A percentile compares a stretch with the other conserved stretches of the same genome.
phyloP scores from a whole-genome alignment of 768 basidiomycete species.

The Amanita exitialis region DNA sequence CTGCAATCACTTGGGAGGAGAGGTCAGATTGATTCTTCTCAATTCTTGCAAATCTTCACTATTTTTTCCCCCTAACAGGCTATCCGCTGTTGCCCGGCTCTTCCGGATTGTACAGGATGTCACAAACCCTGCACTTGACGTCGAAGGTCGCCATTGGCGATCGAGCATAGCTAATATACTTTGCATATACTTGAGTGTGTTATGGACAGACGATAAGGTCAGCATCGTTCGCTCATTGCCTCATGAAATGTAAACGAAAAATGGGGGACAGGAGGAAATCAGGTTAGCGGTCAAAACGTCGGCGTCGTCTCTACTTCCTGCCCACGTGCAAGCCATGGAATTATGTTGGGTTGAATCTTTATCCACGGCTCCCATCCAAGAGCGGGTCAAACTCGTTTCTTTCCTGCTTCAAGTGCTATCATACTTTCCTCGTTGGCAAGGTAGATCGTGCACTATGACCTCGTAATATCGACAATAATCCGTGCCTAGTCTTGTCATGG shows the following conservation, averaged over 20 bases:
- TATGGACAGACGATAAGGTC: constrained; percentile 60
- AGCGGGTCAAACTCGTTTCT: constrained; percentile 45
- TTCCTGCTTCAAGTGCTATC: constrained; percentile 64
- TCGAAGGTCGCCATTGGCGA: constrained; percentile 63
- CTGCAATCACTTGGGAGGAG: constrained; percentile 31
- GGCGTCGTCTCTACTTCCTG: constrained; percentile 49
- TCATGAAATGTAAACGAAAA: not conserved
- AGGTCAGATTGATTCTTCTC: constrained; percentile 27
- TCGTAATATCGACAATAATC: not conserved
- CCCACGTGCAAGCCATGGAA: constrained; percentile 57
- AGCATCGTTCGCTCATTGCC: constrained; percentile 7
- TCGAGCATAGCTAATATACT: constrained; percentile 52
- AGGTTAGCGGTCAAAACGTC: constrained; percentile 48
- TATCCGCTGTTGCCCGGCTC: constrained; percentile 41
- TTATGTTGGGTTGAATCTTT: constrained; percentile 60
- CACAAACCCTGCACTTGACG: constrained; percentile 47
- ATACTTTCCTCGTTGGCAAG: constrained; percentile 59
- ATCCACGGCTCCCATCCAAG: constrained; percentile 40
- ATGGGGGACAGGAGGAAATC: constrained; percentile 49
- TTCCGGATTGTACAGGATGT: constrained; percentile 62
- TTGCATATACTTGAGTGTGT: constrained; percentile 43
- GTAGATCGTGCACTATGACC: constrained; percentile 23
- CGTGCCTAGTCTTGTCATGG: constrained; percentile 51
- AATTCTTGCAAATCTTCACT: not conserved
- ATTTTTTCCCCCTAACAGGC: constrained; percentile 20